Percentiles rank a stretch among this genome's conserved stretches.
Evolutionary conservation across 23 red algal genomes (phyloP).

Genomic region (Gracilariopsis chorda): DNA sequence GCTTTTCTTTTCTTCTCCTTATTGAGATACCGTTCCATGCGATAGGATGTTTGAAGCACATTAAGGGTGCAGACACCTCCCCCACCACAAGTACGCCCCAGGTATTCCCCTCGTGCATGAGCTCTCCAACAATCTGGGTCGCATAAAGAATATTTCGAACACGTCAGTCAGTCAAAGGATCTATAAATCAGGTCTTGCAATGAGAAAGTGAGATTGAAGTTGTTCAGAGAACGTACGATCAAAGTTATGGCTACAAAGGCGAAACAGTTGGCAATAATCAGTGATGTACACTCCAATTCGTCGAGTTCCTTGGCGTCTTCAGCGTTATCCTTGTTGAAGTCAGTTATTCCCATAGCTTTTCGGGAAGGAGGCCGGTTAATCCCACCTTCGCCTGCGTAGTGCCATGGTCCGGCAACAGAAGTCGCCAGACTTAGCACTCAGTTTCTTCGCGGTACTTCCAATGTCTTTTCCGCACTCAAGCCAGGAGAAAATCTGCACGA

Average conservation of each 20-base stretch:
- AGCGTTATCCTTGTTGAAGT: neutral
- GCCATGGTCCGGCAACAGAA: neutral
- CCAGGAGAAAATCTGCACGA: too few relatives aligned
- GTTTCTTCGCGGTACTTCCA: neutral
- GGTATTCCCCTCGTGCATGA: constrained; percentile 42
- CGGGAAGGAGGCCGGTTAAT: neutral
- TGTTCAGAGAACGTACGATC: neutral
- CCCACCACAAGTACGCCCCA: constrained; percentile 45
- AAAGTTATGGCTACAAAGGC: constrained; percentile 20
- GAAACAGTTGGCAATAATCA: constrained; percentile 17
- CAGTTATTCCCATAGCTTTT: constrained; percentile 25
- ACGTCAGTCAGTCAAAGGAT: neutral
- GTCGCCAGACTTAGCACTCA: neutral
- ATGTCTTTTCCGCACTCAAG: too few relatives aligned
- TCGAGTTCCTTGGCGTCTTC: neutral
- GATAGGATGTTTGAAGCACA: constrained; percentile 13
- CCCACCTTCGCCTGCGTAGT: neutral
- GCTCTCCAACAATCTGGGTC: constrained; percentile 28
- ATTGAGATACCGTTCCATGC: neutral
- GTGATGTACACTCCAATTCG: neutral
- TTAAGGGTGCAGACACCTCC: constrained; percentile 20
- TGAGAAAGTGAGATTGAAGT: neutral
- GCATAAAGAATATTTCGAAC: neutral
- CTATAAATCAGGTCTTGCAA: neutral
- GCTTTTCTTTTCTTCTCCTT: neutral